Conservation (phyloP, 2,329 filamentous ascomycete genomes). For the Magnaporthales sp. region DNA sequence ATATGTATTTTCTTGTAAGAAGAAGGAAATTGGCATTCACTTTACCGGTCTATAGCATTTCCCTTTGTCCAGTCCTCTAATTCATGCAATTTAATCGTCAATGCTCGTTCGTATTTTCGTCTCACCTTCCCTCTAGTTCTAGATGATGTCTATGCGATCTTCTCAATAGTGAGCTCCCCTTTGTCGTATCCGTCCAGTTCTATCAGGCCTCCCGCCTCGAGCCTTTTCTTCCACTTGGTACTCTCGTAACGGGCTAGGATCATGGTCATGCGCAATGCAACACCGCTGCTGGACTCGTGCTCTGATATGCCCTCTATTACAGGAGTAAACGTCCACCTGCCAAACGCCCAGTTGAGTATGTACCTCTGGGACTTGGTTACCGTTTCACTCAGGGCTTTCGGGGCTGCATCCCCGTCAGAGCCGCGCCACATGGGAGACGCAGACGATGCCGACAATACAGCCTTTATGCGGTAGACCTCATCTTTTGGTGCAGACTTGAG, state of each 20-base stretch:
- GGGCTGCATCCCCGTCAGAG: constrained; percentile 39
- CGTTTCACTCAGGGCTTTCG: constrained; percentile 15
- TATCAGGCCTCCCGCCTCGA: constrained; percentile 49
- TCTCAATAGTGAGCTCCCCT: constrained; percentile 43
- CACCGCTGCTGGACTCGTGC: constrained; percentile 45
- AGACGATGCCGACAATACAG: constrained; percentile 38
- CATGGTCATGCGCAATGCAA: constrained; percentile 62
- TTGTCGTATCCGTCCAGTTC: constrained; percentile 35
- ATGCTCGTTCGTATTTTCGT: not conserved
- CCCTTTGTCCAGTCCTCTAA: not conserved
- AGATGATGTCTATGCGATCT: constrained; percentile 27
- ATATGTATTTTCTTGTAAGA: not conserved
- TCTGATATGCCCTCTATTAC: constrained; percentile 31
- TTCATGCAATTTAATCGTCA: not conserved
- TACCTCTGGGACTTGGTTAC: constrained; percentile 39
- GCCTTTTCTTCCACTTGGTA: constrained; percentile 66
- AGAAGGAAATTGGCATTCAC: not conserved
- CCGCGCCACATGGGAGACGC: constrained; percentile 26
- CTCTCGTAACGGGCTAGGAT: constrained; percentile 67
- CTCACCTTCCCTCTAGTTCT: not conserved
- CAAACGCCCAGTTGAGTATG: constrained; percentile 98
- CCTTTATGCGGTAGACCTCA: constrained; percentile 93
- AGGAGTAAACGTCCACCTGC: constrained; percentile 82
- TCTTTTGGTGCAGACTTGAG: constrained; percentile 75
- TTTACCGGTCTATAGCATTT: not conserved